Percentiles rank a stretch among this genome's conserved stretches.
Conservation (phyloP, 768 basidiomycete species). For the Rhodocollybia butyracea region DNA sequence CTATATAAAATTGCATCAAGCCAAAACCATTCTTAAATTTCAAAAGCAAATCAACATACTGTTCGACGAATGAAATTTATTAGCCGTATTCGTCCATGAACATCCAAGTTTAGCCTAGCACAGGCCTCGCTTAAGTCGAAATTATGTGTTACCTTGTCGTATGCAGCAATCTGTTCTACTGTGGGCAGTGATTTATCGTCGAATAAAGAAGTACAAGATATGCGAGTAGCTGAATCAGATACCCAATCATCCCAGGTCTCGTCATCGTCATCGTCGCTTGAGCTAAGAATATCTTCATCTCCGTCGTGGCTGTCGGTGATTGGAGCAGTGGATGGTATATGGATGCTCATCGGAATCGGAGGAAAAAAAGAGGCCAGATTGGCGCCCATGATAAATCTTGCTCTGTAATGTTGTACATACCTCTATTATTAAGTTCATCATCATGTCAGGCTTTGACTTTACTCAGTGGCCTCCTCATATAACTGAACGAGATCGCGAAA, state of each 20-base stretch:
- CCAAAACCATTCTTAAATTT: conserved; percentile 1
- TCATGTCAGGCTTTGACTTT: conserved; percentile 35
- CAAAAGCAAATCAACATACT: conserved; percentile 27
- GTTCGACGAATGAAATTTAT: conserved; percentile 69
- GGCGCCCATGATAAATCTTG: neutral
- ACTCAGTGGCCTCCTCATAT: conserved; percentile 75
- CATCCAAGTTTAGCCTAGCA: conserved; percentile 67
- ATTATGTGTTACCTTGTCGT: conserved; percentile 58
- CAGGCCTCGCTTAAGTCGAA: conserved; percentile 60
- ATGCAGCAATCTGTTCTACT: conserved; percentile 51
- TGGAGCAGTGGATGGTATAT: conserved; percentile 2
- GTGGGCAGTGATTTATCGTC: conserved; percentile 61
- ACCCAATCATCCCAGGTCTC: conserved; percentile 80
- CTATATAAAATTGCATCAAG: conserved; percentile 30
- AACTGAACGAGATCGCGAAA: conserved; percentile 51
- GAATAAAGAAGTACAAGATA: conserved; percentile 70
- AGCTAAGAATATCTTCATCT: neutral
- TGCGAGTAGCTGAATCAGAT: conserved; percentile 56
- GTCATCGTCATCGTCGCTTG: conserved; percentile 39
- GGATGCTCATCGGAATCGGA: conserved; percentile 4
- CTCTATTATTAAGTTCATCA: too few species aligned
- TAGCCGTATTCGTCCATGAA: conserved; percentile 64
- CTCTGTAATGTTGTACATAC: too few species aligned
- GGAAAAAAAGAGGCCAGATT: neutral
- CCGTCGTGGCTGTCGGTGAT: neutral